Base-by-base conservation (phyloP, 352 stramenopile genomes). In the Pythium vanterpoolii region DNA sequence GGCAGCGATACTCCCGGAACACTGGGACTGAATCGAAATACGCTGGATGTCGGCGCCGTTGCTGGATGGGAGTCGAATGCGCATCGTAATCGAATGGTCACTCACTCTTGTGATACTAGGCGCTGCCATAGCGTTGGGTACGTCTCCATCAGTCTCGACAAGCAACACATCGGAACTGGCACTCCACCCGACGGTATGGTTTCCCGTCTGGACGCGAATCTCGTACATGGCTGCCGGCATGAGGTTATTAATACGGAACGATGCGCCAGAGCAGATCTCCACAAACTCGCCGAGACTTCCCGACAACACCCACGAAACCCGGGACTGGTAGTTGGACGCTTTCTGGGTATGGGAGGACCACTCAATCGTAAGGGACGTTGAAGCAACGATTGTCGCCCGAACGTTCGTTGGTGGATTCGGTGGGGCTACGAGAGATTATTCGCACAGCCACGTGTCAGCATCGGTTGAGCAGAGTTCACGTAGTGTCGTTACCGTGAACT, bases 111-210 rank as follows among this genome's bases (percentile, higher is more conserved):
- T 66, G 59, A 87, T 68, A 4, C 13, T 59, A 2, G 75, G 75
- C 5, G 73, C 66, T 4, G 55, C 51, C 46, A 84, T 76, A 13
- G 71, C 66, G 18, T 77, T 82, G 4, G 77, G 73, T 0, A 74
- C 65, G 19, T 78, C 70, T 42, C 71, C 64, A n/a, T 74, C 63
- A 0, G 77, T 87, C 34, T 71, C 62, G 24, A 78, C 59, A 1
- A 62, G 11, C 3, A 67, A 30, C 2, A 56, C 4, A 0, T 60
- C 31, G 2, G 71, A 82, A 23, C 38, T 63, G 4, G 39, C 36
- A 45, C 77, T 83, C 77, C 75, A 83, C 0, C 77, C 77, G 16
- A 79, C 60, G 0, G 57, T 68, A 56, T 69, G 67, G 27, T 84
- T 86, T 6, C 75, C 75, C 1, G 75, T 72, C 33, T 80, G 72